Percentiles rank a stretch among this genome's conserved stretches.
Conservation (phyloP, 768 basidiomycete species). For the Macrocybe gigantea region DNA sequence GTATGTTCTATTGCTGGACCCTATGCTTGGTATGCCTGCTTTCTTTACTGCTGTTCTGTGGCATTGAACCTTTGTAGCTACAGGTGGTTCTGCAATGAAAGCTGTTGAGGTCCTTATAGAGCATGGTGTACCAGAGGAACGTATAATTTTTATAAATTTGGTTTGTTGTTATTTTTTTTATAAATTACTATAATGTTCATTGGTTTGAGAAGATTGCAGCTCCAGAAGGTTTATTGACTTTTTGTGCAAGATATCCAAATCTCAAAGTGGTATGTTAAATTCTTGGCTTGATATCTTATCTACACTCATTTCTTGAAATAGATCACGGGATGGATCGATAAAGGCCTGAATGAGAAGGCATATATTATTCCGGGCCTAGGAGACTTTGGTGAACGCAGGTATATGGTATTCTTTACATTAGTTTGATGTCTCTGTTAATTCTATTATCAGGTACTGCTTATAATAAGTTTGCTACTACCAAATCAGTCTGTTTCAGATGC, state of each 20-base stretch:
- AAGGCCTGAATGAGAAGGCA: slow-evolving; percentile 85
- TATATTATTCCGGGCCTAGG: slow-evolving; percentile 94
- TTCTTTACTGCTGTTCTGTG: neutral
- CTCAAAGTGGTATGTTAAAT: slow-evolving; percentile 63
- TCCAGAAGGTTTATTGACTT: slow-evolving; percentile 82
- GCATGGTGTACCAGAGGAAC: slow-evolving; percentile 88
- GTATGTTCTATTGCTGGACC: slow-evolving; percentile 92
- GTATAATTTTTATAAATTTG: slow-evolving; percentile 92
- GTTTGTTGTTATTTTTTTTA: slow-evolving; percentile 33
- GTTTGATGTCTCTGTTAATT: too few relatives aligned
- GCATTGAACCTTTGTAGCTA: slow-evolving; percentile 42
- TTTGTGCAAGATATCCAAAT: slow-evolving; percentile 69
- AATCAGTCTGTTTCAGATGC: too few relatives aligned
- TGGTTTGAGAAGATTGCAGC: slow-evolving; percentile 63
- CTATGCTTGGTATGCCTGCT: slow-evolving; percentile 79
- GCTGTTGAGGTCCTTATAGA: slow-evolving; percentile 92
- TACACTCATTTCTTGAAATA: slow-evolving; percentile 18
- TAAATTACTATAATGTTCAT: neutral
- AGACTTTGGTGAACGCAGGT: slow-evolving; percentile 94
- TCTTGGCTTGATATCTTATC: neutral
- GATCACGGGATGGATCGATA: slow-evolving; percentile 96
- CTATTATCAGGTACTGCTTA: too few relatives aligned
- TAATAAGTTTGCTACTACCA: too few relatives aligned
- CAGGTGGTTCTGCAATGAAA: slow-evolving; percentile 96
- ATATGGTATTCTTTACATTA: too few relatives aligned